These are phyloP conservation scores for Aulographum hederae DNA, from an alignment of 2,329 filamentous ascomycete genomes.

Conservation along the genomic window DNA sequence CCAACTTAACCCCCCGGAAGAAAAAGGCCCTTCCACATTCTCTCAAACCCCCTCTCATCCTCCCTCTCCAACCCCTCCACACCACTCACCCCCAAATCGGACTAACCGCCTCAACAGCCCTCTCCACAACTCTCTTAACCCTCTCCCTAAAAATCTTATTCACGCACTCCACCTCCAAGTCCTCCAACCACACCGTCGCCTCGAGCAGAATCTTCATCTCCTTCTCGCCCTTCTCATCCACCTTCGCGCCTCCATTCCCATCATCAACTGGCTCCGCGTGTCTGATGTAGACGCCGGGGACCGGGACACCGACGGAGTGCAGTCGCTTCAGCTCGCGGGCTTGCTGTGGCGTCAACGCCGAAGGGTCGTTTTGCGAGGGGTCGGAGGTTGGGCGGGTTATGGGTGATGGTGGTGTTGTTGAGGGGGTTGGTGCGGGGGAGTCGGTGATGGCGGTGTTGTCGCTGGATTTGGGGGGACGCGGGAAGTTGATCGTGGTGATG, in stretches of 20 bases:
- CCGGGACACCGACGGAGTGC: constrained; percentile 70
- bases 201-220: too few species aligned
- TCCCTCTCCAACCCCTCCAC: background rate
- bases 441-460: constrained; percentile 2
- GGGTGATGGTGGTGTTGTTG: constrained; percentile 2
- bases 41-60: background rate
- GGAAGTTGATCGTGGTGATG: constrained; percentile 53
- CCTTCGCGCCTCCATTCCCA: constrained; percentile 1
- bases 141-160: constrained; percentile 60
- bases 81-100: constrained; percentile 34
- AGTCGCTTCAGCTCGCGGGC: constrained; percentile 52
- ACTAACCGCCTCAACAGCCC: constrained; percentile 72
- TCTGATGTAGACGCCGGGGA: constrained; percentile 71
- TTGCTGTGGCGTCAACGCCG: constrained; percentile 4
- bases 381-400: background rate
- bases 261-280: background rate
- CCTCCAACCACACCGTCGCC: constrained; percentile 87
- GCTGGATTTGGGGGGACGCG: constrained; percentile 30
- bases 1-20: background rate
- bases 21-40: background rate
- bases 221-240: constrained; percentile 64
- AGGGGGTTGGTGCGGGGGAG: constrained; percentile 12
- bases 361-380: constrained; percentile 7
- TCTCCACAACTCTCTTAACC: constrained; percentile 75
- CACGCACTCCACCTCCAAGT: constrained; percentile 71